These are phyloP conservation scores for Globisporangium spiculum DNA, from an alignment of 352 stramenopile genomes.

Conservation along the genomic window DNA sequence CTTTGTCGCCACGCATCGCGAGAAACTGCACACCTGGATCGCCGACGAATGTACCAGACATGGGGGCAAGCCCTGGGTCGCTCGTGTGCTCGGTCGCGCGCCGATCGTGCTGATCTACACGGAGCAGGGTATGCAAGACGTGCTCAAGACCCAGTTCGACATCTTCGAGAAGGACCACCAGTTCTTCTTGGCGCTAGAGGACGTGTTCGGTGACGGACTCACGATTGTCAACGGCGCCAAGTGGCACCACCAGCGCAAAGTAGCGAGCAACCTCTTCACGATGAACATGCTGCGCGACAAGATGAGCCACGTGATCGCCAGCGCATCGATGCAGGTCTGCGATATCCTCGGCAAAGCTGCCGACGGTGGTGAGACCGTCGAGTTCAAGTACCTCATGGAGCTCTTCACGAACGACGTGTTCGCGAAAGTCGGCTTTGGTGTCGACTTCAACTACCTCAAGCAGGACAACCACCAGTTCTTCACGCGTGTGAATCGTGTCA, in stretches of 20 bases:
- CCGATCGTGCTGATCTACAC: conserved; percentile 40
- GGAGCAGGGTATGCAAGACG: conserved; percentile 38
- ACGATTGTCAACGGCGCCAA: conserved; percentile 18
- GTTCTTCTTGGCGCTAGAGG: conserved; percentile 24
- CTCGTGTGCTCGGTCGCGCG: conserved; percentile 29
- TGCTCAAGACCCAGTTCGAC: conserved; percentile 54
- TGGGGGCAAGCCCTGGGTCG: conserved; percentile 33
- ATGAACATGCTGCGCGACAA: conserved; percentile 28
- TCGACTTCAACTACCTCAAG: too few species aligned
- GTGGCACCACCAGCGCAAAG: conserved; percentile 46
- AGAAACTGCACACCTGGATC: conserved; percentile 26
- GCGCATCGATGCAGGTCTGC: background rate
- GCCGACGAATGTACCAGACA: conserved; percentile 17
- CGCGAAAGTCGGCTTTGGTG: conserved; percentile 28
- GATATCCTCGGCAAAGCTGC: background rate
- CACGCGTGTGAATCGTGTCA: conserved; percentile 37
- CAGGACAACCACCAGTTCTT: conserved; percentile 3
- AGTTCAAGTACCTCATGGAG: conserved; percentile 45
- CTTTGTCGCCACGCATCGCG: conserved; percentile 10
- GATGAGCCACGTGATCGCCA: conserved; percentile 20
- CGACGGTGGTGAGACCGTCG: conserved; percentile 23
- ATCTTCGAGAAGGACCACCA: conserved; percentile 57
- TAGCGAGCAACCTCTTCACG: conserved; percentile 28
- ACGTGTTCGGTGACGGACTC: conserved; percentile 60
- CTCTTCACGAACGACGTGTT: conserved; percentile 68